Evolutionary conservation across 768 basidiomycete genomes (phyloP).

Genomic region (Ephemerocybe angulata): DNA sequence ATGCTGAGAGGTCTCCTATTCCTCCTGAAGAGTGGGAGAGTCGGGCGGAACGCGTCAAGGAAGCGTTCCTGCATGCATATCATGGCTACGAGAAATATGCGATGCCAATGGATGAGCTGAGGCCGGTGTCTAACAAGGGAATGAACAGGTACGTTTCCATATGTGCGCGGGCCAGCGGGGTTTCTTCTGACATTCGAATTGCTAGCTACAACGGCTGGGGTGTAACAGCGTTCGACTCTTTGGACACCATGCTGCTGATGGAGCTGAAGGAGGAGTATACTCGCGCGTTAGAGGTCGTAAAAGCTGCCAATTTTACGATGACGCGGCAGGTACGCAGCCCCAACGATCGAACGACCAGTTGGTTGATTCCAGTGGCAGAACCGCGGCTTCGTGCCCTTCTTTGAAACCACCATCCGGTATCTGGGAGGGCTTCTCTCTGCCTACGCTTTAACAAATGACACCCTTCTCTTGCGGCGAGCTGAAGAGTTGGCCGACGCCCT

Average conservation of each 20-base stretch:
- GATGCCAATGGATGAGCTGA: constrained; percentile 60
- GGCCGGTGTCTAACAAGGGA: constrained; percentile 44
- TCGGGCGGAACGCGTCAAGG: constrained; percentile 53
- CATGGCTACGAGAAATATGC: constrained; percentile 60
- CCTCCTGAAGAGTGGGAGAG: constrained; percentile 44
- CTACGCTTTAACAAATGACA: constrained; percentile 68
- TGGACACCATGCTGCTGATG: constrained; percentile 87
- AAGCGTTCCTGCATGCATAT: constrained; percentile 67
- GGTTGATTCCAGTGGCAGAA: neutral
- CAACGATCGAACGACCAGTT: neutral
- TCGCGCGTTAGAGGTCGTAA: constrained; percentile 54
- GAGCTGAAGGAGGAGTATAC: constrained; percentile 67
- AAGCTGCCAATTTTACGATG: constrained; percentile 46
- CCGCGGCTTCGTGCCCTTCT: constrained; percentile 48
- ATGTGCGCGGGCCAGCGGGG: neutral
- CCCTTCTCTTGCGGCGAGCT: constrained; percentile 61
- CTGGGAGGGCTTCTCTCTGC: constrained; percentile 86
- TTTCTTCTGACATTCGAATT: neutral
- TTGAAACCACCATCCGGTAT: constrained; percentile 87
- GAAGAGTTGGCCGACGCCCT: constrained; percentile 75
- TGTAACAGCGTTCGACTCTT: constrained; percentile 71
- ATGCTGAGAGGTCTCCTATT: constrained; percentile 11
- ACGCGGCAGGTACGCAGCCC: constrained; percentile 32
- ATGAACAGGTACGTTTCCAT: constrained; percentile 46
- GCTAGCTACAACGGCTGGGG: constrained; percentile 79